A percentile compares a stretch with the other conserved stretches of the same genome.
Evolutionary conservation across 352 stramenopile species (phyloP).

Genomic region (Globisporangium takayamanum): DNA sequence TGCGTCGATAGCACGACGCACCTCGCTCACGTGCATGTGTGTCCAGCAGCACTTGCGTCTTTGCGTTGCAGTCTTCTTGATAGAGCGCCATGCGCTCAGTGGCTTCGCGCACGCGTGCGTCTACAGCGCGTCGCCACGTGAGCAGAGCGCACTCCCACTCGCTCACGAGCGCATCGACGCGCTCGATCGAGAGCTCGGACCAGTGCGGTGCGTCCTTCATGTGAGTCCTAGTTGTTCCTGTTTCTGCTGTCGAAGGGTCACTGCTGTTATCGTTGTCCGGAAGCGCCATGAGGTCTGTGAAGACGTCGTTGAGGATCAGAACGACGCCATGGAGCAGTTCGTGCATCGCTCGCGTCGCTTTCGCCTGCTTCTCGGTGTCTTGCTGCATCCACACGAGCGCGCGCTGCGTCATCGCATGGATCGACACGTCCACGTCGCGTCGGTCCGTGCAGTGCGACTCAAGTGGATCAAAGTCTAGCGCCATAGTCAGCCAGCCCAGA

Average conservation of each 20-base stretch:
- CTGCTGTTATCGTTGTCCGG: not conserved
- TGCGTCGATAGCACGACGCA: not conserved
- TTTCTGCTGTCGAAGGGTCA: not conserved
- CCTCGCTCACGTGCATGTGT: constrained; percentile 6
- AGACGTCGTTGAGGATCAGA: constrained; percentile 20
- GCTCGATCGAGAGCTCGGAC: constrained; percentile 14
- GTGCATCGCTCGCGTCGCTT: constrained; percentile 23
- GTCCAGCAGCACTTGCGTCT: constrained; percentile 13
- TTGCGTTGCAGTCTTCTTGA: constrained; percentile 25
- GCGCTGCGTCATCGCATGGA: constrained; percentile 21
- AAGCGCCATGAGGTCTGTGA: constrained; percentile 15
- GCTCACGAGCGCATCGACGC: constrained; percentile 10
- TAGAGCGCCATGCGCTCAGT: constrained; percentile 17
- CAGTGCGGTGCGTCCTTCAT: constrained; percentile 2
- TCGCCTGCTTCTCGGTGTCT: constrained; percentile 29
- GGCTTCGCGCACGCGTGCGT: constrained; percentile 14
- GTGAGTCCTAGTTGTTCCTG: not conserved
- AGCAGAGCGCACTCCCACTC: constrained; percentile 28
- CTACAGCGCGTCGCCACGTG: constrained; percentile 23
- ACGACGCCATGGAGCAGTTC: constrained; percentile 22
- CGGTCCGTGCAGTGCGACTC: not conserved
- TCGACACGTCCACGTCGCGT: constrained; percentile 1
- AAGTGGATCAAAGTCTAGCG: not conserved
- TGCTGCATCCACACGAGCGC: constrained; percentile 39
- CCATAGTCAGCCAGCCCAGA: not conserved